Evolutionary conservation across 495 filamentous ascomycete species (phyloP), one percentile per base, ranked within the genome.

Genomic region (Geoglossum glabrum): DNA sequence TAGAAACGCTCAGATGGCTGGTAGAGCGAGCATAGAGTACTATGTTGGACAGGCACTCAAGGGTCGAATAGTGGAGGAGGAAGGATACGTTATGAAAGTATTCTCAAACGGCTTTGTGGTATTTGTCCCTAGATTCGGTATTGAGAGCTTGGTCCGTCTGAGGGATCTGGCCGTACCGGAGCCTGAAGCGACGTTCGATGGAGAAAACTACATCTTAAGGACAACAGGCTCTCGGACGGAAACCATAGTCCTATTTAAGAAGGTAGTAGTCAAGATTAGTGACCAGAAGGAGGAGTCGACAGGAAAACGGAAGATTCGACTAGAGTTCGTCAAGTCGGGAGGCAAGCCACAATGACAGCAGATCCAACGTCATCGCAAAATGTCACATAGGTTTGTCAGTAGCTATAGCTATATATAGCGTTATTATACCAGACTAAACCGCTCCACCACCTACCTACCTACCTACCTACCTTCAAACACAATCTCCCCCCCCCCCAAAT

Each of bases 61-160:
- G 69, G 87, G 87, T 15, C 80, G 83, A 40, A 58, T 59, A 8
- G 49, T 38, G 17, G 51, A 54, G 27, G 74, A 76, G 63, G 89
- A 96, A 56, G 92, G 86, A 3, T 97, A 93, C 66, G 81, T 96
- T 25, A 95, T 98, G 84, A 86, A 85, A 68, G 84, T 98, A 21
- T 96, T 98, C 65, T 86, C 85, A 63, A 98, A 98, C 68, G 92
- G 92, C 4, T 88, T 94, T 59, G 90, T 95, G 3, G 90, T 96
- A 3, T 88, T 97, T 62, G 90, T 97, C 43, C 92, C 92, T 1
- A 72, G 87, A 15, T 98, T 98, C 66, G 93, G 92, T 15, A 90
- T 98, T 61, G 92, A 98, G 69, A 83, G 87, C 38, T 71, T 95
- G 60, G 90, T 98, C 57, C 76, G 89, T 34, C 69, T 95, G 63